phyloP scores from a whole-genome alignment of 768 basidiomycete species.

The Mycena rebaudengoi region DNA sequence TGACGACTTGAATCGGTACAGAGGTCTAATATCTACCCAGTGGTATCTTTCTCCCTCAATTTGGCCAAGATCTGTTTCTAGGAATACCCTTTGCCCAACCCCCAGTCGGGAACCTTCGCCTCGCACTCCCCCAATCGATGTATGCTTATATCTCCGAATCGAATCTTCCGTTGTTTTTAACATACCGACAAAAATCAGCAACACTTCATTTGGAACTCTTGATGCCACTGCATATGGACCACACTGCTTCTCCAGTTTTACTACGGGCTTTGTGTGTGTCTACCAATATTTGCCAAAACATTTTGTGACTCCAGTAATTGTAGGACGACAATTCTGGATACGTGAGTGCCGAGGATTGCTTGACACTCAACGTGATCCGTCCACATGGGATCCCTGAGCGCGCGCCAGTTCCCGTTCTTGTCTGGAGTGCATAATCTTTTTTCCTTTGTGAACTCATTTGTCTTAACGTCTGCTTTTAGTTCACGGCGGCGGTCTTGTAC shows the following conservation, averaged over 20 bases:
- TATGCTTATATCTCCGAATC: slow-evolving; percentile 24
- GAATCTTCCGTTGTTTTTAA: slow-evolving; percentile 35
- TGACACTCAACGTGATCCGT: slow-evolving; percentile 43
- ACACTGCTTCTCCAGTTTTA: slow-evolving; percentile 24
- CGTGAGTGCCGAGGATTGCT: slow-evolving; percentile 36
- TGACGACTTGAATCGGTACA: background rate
- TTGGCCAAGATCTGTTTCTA: slow-evolving; percentile 42
- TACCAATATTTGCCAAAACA: background rate
- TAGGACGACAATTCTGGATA: slow-evolving; percentile 22
- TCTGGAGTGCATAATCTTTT: slow-evolving; percentile 32
- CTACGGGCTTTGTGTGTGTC: slow-evolving; percentile 24
- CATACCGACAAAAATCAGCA: slow-evolving; percentile 36
- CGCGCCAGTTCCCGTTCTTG: slow-evolving; percentile 37
- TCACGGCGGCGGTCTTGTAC: slow-evolving; percentile 21
- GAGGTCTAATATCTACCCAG: too few relatives aligned
- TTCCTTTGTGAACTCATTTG: slow-evolving; percentile 14
- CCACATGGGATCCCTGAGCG: slow-evolving; percentile 34
- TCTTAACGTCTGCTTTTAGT: slow-evolving; percentile 12
- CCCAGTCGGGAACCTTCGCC: slow-evolving; percentile 42
- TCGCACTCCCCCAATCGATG: slow-evolving; percentile 40
- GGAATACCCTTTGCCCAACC: slow-evolving; percentile 47
- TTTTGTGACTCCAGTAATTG: background rate
- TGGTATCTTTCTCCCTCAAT: slow-evolving; percentile 26
- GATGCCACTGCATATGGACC: slow-evolving; percentile 27
- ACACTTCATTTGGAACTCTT: slow-evolving; percentile 38